phyloP scores from a whole-genome alignment of 2,329 filamentous ascomycete genomes.

The Ceratocystis lukuohia region DNA sequence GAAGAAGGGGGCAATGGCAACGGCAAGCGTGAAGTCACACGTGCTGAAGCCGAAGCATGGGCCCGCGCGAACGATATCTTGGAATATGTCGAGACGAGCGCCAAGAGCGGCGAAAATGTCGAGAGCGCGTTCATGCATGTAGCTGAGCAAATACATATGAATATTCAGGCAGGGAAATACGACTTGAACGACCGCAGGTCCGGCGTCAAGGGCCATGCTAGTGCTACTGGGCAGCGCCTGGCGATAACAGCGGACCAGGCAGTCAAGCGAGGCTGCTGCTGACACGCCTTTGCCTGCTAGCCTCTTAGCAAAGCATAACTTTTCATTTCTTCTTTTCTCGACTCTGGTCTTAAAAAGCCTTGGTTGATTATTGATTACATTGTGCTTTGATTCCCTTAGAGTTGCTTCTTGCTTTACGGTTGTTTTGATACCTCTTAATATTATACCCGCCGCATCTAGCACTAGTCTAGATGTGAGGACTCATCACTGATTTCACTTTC shows the following conservation, averaged over 20 bases:
- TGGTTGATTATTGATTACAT: not conserved
- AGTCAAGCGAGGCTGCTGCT: slow-evolving; percentile 37
- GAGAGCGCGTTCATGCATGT: slow-evolving; percentile 88
- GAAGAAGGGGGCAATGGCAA: slow-evolving; percentile 12
- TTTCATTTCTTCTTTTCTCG: not conserved
- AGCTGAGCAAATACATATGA: slow-evolving; percentile 88
- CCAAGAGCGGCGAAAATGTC: slow-evolving; percentile 89
- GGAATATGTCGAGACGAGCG: slow-evolving; percentile 90
- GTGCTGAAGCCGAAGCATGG: slow-evolving; percentile 80
- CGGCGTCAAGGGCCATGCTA: slow-evolving; percentile 65
- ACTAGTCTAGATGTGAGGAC: not conserved
- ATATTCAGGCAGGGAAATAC: slow-evolving; percentile 89
- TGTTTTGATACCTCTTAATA: not conserved
- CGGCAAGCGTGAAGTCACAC: slow-evolving; percentile 62
- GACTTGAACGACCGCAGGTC: slow-evolving; percentile 86
- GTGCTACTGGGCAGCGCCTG: slow-evolving; percentile 36
- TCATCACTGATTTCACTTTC: not conserved
- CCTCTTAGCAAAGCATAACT: not conserved
- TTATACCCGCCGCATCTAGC: not conserved
- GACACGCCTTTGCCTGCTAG: not conserved
- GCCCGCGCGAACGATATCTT: slow-evolving; percentile 72
- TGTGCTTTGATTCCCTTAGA: not conserved
- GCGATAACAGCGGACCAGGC: slow-evolving; percentile 29
- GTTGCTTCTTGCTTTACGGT: not conserved
- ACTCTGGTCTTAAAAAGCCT: not conserved